Base-by-base conservation (phyloP, 192 early-diverging fungal genomes). In the Endogone sp. region DNA sequence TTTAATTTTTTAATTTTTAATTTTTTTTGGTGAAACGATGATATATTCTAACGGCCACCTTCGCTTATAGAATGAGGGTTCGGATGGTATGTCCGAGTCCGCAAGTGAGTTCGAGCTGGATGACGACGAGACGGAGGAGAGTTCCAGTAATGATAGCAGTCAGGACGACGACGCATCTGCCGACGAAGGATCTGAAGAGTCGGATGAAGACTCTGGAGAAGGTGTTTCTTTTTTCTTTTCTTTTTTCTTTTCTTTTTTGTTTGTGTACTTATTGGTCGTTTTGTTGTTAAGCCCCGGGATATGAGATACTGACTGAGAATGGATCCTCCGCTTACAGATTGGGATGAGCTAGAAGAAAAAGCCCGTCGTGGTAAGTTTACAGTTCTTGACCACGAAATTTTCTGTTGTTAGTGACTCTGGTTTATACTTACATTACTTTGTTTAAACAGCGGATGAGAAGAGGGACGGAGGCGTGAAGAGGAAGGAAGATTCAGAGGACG, bases 271-370 rank as follows among this genome's bases (percentile, higher is more conserved):
- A n/a, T n/a, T n/a, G n/a, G n/a, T n/a, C n/a, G n/a, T n/a, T n/a
- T n/a, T n/a, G n/a, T n/a, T n/a, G n/a, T n/a, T n/a, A n/a, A n/a
- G n/a, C n/a, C n/a, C n/a, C n/a, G n/a, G n/a, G n/a, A n/a, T n/a
- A n/a, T n/a, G n/a, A n/a, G n/a, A n/a, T n/a, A n/a, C n/a, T n/a
- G n/a, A n/a, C n/a, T n/a, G 24, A 56, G 44, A 25, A n/a, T 54
- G 21, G 23, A 57, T 56, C 54, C 24, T 55, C 24, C 11, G 11
- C 63, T 62, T 22, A 73, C 74, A 74, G 91, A 92, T 68, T 94
- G 92, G 92, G 92, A 94, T 71, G 90, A 84, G 49, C 75, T 90
- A 29, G 92, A 94, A 71, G 90, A 89, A 72, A 90, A 92, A 71
- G 91, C 92, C 8, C 82, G 87, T 68, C 67, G 81, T 73, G 85